A percentile compares a stretch with the other conserved stretches of the same genome.
Evolutionary conservation across 2,329 filamentous ascomycete genomes (phyloP).

Genomic region (Aspergillus cejpii): DNA sequence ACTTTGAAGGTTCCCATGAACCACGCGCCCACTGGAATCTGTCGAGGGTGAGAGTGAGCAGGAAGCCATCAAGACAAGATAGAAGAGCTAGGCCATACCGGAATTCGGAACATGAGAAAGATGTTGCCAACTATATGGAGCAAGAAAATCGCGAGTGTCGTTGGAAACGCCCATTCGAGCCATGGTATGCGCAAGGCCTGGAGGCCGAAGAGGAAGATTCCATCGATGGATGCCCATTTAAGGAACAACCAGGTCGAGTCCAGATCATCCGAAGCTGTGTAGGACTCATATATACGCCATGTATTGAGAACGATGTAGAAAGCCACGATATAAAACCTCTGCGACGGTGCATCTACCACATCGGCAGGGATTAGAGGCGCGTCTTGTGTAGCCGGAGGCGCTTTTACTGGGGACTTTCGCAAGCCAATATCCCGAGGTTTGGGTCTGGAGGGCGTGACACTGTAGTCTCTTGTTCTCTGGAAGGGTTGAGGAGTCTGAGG

Average conservation of each 20-base stretch:
- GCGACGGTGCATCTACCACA: slow-evolving; percentile 80
- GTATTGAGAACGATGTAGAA: slow-evolving; percentile 68
- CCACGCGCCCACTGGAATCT: slow-evolving; percentile 69
- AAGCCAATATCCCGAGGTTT: slow-evolving; percentile 21
- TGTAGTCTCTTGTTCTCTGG: slow-evolving; percentile 32
- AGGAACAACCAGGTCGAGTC: slow-evolving; percentile 85
- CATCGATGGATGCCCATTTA: slow-evolving; percentile 89
- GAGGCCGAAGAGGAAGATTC: slow-evolving; percentile 76
- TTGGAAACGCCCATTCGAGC: slow-evolving; percentile 80
- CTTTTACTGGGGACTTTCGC: slow-evolving; percentile 21
- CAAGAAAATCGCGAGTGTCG: slow-evolving; percentile 64
- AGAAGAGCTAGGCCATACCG: slow-evolving; percentile 47
- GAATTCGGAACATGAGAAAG: slow-evolving; percentile 88
- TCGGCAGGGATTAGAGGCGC: slow-evolving; percentile 63
- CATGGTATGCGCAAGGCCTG: slow-evolving; percentile 88
- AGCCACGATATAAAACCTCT: slow-evolving; percentile 79
- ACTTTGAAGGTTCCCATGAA: slow-evolving; percentile 67
- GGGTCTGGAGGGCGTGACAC: slow-evolving; percentile 22
- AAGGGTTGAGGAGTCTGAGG: slow-evolving; percentile 62
- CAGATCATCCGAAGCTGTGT: slow-evolving; percentile 69
- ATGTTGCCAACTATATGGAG: slow-evolving; percentile 67
- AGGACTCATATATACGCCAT: slow-evolving; percentile 85
- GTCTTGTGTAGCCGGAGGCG: slow-evolving; percentile 17
- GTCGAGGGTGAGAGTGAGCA: slow-evolving; percentile 7
- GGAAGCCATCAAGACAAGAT: slow-evolving; percentile 1